Percentiles rank a stretch among this genome's conserved stretches.
Evolutionary conservation across 176 grass and related monocot genomes (phyloP).

Genomic region (Bonia amplexicaulis): DNA sequence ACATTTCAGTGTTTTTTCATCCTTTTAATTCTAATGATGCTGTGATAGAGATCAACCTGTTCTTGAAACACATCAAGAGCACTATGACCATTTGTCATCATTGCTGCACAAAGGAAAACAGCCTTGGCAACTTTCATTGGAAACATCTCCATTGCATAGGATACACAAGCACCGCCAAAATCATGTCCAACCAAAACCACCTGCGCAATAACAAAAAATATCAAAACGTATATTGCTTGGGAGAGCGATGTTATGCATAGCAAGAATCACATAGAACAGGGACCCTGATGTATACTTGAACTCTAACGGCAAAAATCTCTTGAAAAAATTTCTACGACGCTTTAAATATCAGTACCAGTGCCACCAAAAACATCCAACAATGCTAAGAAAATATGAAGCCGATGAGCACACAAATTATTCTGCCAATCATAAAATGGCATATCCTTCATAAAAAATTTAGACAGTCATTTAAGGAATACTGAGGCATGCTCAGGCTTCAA

Average conservation of each 20-base stretch:
- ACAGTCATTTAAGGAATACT: not conserved
- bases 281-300: slow-evolving; percentile 10
- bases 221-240: not conserved
- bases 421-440: not conserved
- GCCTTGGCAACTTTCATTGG: slow-evolving; percentile 76
- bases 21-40: not conserved
- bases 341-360: not conserved
- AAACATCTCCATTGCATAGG: slow-evolving; percentile 81
- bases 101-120: slow-evolving; percentile 77
- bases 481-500: not conserved
- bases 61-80: slow-evolving; percentile 78
- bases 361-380: not conserved
- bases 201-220: slow-evolving; percentile 35
- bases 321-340: not conserved
- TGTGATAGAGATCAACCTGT: slow-evolving; percentile 49
- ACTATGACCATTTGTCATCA: slow-evolving; percentile 67
- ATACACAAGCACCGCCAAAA: slow-evolving; percentile 85
- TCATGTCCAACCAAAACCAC: slow-evolving; percentile 94
- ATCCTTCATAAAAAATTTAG: not conserved
- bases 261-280: not conserved
- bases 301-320: not conserved
- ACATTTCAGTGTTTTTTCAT: not conserved
- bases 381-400: not conserved
- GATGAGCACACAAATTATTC: not conserved
- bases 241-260: not conserved